Conservation (phyloP, 257 asterid species). For the Knoxia roxburghii region DNA sequence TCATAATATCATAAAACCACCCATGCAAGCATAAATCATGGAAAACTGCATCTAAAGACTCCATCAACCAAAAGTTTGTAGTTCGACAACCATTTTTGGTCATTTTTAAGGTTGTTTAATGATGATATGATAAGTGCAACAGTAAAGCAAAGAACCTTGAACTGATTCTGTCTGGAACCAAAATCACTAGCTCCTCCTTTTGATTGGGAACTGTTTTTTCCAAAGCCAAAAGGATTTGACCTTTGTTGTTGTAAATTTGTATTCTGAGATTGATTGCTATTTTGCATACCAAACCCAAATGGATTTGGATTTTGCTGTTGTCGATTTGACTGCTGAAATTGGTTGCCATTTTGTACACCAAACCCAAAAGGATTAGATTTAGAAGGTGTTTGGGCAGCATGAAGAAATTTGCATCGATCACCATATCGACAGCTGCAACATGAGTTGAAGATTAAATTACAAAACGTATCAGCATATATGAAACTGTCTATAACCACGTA, state of each 20-base stretch:
- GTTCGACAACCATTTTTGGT: background rate
- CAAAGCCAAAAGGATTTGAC: slow-evolving; percentile 80
- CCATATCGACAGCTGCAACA: slow-evolving; percentile 73
- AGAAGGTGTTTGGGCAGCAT: slow-evolving; percentile 49
- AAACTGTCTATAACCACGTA: slow-evolving; percentile 6
- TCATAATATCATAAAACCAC: background rate
- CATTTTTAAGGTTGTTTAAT: background rate
- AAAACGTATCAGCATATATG: background rate
- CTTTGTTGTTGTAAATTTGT: slow-evolving; percentile 47
- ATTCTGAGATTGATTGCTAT: slow-evolving; percentile 37
- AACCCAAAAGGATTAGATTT: slow-evolving; percentile 65
- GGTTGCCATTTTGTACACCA: slow-evolving; percentile 46
- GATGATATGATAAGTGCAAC: slow-evolving; percentile 9
- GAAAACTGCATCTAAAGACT: too few relatives aligned
- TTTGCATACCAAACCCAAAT: slow-evolving; percentile 66
- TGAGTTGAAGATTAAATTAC: slow-evolving; percentile 21
- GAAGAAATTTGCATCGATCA: slow-evolving; percentile 64
- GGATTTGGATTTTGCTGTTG: slow-evolving; percentile 63
- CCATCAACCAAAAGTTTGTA: background rate
- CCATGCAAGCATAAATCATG: background rate
- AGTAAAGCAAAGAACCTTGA: slow-evolving; percentile 47
- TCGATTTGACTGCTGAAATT: slow-evolving; percentile 43
- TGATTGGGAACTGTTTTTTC: slow-evolving; percentile 45
- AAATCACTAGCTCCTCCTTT: slow-evolving; percentile 42
- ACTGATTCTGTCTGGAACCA: slow-evolving; percentile 55